Evolutionary conservation across 805 yeast genomes (phyloP).

Genomic region (Brettanomyces naardenensis): DNA sequence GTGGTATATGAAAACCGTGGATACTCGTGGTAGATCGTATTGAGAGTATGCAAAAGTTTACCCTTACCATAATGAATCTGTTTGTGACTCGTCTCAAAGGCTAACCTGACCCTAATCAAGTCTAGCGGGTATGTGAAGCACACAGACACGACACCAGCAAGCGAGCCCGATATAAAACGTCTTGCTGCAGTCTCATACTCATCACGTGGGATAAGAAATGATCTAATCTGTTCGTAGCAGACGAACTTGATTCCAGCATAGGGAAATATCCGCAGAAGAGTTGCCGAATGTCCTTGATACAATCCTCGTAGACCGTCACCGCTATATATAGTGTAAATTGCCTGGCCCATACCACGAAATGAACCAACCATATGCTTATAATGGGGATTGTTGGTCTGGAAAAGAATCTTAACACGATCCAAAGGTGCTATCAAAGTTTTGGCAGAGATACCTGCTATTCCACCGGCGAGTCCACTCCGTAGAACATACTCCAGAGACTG

Average conservation of each 20-base stretch:
- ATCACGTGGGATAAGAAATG: conserved; percentile 67
- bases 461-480: conserved; percentile 88
- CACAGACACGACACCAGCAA: conserved; percentile 84
- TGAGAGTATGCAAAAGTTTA: conserved; percentile 22
- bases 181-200: conserved; percentile 72
- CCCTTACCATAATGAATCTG: conserved; percentile 23
- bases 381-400: conserved; percentile 92
- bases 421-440: conserved; percentile 92
- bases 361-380: conserved; percentile 76
- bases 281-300: conserved; percentile 94
- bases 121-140: conserved; percentile 90
- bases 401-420: conserved; percentile 89
- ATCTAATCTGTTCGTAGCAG: conserved; percentile 87
- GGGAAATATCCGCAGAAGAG: conserved; percentile 85
- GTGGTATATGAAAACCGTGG: conserved; percentile 24
- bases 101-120: conserved; percentile 81
- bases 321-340: conserved; percentile 57
- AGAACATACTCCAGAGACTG: conserved; percentile 71
- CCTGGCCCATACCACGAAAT: conserved; percentile 64
- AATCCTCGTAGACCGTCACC: conserved; percentile 75
- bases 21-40: conserved; percentile 25
- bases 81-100: conserved; percentile 61
- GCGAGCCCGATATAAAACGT: conserved; percentile 79
- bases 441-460: conserved; percentile 93
- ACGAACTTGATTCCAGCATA: conserved; percentile 97